Percentiles rank a stretch among this genome's conserved stretches.
phyloP scores from a whole-genome alignment of 2,329 filamentous ascomycete species.

The Xylaria sp. region DNA sequence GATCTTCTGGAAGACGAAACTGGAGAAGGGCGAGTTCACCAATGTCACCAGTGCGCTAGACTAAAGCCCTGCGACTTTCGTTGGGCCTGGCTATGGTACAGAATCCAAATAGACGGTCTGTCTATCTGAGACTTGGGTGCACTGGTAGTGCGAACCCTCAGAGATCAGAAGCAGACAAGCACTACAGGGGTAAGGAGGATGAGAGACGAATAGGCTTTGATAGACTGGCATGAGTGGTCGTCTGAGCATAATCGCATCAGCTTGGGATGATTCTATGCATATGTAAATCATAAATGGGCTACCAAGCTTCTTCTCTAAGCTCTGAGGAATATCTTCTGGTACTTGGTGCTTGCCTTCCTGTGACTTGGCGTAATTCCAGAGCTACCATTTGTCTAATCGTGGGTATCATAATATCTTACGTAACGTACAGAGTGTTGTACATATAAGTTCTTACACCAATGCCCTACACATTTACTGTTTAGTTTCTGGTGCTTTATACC shows the following conservation, averaged over 20 bases:
- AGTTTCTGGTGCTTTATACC: conserved; percentile 49
- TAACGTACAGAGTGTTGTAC: conserved; percentile 8
- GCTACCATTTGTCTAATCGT: neutral
- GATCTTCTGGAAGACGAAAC: conserved; percentile 99
- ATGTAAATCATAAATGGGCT: conserved; percentile 43
- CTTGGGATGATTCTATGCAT: conserved; percentile 37
- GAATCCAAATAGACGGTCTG: conserved; percentile 1
- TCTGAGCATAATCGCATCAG: conserved; percentile 35
- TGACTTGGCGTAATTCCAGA: neutral
- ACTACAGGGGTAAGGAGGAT: neutral
- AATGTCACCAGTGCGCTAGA: conserved; percentile 86
- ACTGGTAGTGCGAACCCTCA: neutral
- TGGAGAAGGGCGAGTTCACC: conserved; percentile 98
- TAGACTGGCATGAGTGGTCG: conserved; percentile 39
- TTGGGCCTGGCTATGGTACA: neutral
- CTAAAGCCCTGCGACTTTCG: conserved; percentile 27
- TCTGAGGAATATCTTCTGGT: neutral
- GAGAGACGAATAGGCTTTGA: conserved; percentile 32
- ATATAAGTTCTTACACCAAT: conserved; percentile 18
- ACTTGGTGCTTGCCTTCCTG: neutral
- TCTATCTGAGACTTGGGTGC: conserved; percentile 1
- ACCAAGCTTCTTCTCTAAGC: neutral
- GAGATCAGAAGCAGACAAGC: conserved; percentile 13
- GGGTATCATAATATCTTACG: conserved; percentile 29
- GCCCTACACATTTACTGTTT: neutral